Conservation (phyloP, 2,329 filamentous ascomycete genomes). For the Aspergillus bombycis region DNA sequence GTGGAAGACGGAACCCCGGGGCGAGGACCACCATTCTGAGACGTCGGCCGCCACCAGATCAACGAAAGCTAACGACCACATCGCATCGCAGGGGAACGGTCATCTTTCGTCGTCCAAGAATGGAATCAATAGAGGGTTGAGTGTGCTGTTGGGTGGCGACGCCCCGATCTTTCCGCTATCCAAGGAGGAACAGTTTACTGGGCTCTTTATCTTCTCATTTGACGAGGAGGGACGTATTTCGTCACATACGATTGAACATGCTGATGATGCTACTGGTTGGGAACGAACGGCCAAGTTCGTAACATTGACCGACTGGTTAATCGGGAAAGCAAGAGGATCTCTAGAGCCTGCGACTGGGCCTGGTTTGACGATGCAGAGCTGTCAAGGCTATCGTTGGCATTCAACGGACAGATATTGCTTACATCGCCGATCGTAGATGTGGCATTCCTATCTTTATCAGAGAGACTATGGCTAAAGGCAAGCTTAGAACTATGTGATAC, state of each 20-base stretch:
- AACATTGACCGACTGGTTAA: constrained; percentile 89
- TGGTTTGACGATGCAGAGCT: constrained; percentile 33
- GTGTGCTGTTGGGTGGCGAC: constrained; percentile 56
- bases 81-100: constrained; percentile 1
- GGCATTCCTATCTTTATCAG: neutral
- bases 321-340: constrained; percentile 71
- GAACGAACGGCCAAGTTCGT: constrained; percentile 85
- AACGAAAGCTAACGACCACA: neutral
- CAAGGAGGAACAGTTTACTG: constrained; percentile 77
- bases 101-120: constrained; percentile 30
- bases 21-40: constrained; percentile 21
- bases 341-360: constrained; percentile 32
- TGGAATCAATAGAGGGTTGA: constrained; percentile 45
- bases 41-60: constrained; percentile 11
- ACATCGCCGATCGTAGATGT: constrained; percentile 5
- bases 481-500: neutral
- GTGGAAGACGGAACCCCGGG: constrained; percentile 70
- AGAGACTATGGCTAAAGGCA: neutral
- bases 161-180: constrained; percentile 54
- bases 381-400: constrained; percentile 11
- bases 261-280: constrained; percentile 80
- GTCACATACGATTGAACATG: constrained; percentile 92
- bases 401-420: neutral
- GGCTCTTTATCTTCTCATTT: constrained; percentile 94
- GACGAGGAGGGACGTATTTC: constrained; percentile 81